Base-by-base conservation (phyloP, 768 basidiomycete species). In the Suillus clintonianus region DNA sequence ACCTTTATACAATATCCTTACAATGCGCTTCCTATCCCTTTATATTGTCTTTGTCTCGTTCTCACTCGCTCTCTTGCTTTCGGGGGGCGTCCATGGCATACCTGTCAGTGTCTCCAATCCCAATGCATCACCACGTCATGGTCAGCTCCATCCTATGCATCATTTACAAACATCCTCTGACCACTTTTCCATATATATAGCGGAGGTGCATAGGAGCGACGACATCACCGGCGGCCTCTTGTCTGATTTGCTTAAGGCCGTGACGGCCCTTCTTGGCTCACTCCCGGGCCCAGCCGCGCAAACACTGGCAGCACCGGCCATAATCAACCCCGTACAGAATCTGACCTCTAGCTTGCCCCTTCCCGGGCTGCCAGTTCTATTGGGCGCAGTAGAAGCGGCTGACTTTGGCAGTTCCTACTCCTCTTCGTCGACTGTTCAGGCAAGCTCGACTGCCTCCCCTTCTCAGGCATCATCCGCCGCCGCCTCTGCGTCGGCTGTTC, bases 21-120 rank as follows among this genome's bases (percentile, higher is more conserved):
- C 22, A 61, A 76, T 74, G 73, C 73, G 65, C 65, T 69, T 65
- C 62, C 30, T 68, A 22, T 34, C 61, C 62, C 43, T 67, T 48
- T 63, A 72, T 53, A 53, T 53, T 11, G 11, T 34, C 7, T 41
- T 70, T 24, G 64, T 62, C 60, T 64, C 72, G 54, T 58, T 76
- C 57, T 64, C 64, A 0, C 61, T 74, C 15, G 64, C 62, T 37
- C 61, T 61, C n/a, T 65, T 66, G 32, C 19, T 68, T 61, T 58
- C 63, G 0, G 62, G 66, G 22, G 63, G 59, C 22, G 72, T 67
- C 30, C 61, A 63, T 14, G 74, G 56, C 41, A 66, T 65, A 22
- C 72, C 72, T 0, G 47, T 57, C n/a, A 42, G 39, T 43, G 64
- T 32, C 51, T 53, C 51, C 51, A 34, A n/a, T 34, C 19, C 17